Base-by-base conservation (phyloP, 2,329 filamentous ascomycete genomes). In the Trichoderma endophyticum region DNA sequence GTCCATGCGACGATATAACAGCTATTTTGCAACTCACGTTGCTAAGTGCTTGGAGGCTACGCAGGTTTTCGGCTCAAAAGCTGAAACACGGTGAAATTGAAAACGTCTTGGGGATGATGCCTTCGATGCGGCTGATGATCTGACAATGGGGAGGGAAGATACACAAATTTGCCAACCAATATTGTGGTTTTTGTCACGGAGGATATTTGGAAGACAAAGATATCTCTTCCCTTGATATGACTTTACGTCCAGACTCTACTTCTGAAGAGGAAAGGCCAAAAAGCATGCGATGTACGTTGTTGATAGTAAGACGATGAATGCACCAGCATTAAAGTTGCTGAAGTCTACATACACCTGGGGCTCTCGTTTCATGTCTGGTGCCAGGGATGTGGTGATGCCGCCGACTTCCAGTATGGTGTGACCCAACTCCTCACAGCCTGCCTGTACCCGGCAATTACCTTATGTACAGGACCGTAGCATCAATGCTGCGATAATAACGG, bases 281-380 rank as follows among this genome's bases (percentile, higher is more conserved):
- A 73, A 77, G 75, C 74, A 74, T 70, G 74, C 75, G 75, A 74
- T 73, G 73, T 78, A 77, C 75, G 77, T 75, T 75, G 78, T 79
- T 79, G 80, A 77, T 81, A 81, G 79, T 79, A 80, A 77, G 79
- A 80, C 77, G 79, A 80, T 78, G 79, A 69, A 39, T 39, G 30
- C 69, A 51, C 61, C 64, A 64, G 70, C 61, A 63, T 54, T n/a
- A 39, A 62, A 69, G 34, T 36, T 62, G 67, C 67, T 70, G 67
- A 30, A 18, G 60, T 34, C 24, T 62, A 32, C 43, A n/a, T 51
- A 12, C 18, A 43, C 28, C 28, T 34, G 56, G 24, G 57, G 30
- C 59, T 54, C 57, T 36, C 8, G 11, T 9, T 36, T 15, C n/a
- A 15, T 15, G 11, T n/a, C n/a, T n/a, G n/a, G n/a, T 14, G 28